These are phyloP conservation scores for Neoboletus subvelutipes DNA, from an alignment of 768 basidiomycete genomes.

Conservation along the genomic window DNA sequence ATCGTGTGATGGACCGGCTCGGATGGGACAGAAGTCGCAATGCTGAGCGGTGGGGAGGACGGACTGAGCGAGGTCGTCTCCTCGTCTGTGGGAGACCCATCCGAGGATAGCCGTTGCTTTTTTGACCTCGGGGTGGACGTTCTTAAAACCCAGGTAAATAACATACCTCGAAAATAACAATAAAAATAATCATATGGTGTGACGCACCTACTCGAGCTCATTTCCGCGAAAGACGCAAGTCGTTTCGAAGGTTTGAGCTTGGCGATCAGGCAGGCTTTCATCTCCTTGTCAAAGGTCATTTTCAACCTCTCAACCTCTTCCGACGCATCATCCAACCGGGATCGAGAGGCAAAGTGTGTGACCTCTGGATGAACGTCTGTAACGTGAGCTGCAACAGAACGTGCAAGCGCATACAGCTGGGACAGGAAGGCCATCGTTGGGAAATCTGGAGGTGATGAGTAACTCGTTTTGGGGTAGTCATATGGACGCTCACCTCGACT, in stretches of 20 bases:
- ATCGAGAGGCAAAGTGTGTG: slow-evolving; percentile 14
- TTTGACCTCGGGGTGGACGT: slow-evolving; percentile 34
- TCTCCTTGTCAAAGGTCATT: slow-evolving; percentile 35
- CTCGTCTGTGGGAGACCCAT: slow-evolving; percentile 32
- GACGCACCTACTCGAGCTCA: slow-evolving; percentile 41
- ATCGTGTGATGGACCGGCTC: slow-evolving; percentile 33
- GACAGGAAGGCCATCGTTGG: slow-evolving; percentile 46
- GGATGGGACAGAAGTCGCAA: slow-evolving; percentile 41
- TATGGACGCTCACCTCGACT: slow-evolving; percentile 24
- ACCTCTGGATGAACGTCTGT: slow-evolving; percentile 11
- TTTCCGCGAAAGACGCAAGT: slow-evolving; percentile 42
- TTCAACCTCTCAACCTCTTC: slow-evolving; percentile 35
- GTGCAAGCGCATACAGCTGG: slow-evolving; percentile 45
- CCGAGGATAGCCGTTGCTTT: slow-evolving; percentile 44
- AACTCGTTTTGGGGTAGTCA: neutral
- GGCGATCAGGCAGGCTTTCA: slow-evolving; percentile 40
- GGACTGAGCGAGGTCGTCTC: slow-evolving; percentile 25
- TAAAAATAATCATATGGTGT: neutral
- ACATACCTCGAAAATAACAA: neutral
- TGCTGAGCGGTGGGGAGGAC: slow-evolving; percentile 47
- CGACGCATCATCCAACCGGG: slow-evolving; percentile 26
- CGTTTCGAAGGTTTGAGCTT: slow-evolving; percentile 49
- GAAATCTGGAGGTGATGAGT: slow-evolving; percentile 26
- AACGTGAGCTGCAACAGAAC: slow-evolving; percentile 29
- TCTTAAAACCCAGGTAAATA: slow-evolving; percentile 18